Evolutionary conservation across 441 rosid genomes (phyloP), one percentile per base, ranked within the genome.

Genomic region (Theobroma grandiflorum): DNA sequence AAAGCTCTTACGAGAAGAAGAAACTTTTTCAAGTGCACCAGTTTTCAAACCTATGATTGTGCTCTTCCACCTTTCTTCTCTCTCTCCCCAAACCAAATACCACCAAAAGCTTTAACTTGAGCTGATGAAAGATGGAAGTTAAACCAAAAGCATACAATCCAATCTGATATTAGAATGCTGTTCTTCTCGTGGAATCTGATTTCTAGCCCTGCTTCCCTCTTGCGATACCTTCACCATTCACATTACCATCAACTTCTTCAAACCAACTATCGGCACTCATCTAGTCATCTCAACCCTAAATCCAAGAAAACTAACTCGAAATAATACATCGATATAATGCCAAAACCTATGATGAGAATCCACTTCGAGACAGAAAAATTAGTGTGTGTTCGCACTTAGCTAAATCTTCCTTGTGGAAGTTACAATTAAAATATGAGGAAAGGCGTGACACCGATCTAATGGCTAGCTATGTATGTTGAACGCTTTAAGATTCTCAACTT

Each of bases 1-100:
- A 80, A 81, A 33, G 47, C 12, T 38, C 12, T 45, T 20, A 2
- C 35, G 43, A 49, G 64, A 83, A 50, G 26, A 43, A 79, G 37
- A 42, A 58, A 55, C 57, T 26, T 62, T 62, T 80, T 53, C 58
- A 64, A 82, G 78, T 40, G 78, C 72, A 20, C 75, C 69, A 78
- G 82, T 70, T 82, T 84, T 82, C 80, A 78, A 75, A 64, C 72
- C 75, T 47, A 35, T 58, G 77, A 53, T 70, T 49, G 62, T 67
- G 49, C 76, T 47, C 71, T 8, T 58, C 11, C 76, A 45, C 77
- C 80, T 75, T 58, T 26, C 61, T 49, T 72, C 7, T 76, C 52
- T 37, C 45, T 50, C 45, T 49, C 55, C 14, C 12, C 9, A 40
- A 69, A 64, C 47, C 58, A 20, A 53, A 52, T 22, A 37, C 1